phyloP scores from a whole-genome alignment of 1,284 basidiomycete genomes.

The Flammula alnicola region DNA sequence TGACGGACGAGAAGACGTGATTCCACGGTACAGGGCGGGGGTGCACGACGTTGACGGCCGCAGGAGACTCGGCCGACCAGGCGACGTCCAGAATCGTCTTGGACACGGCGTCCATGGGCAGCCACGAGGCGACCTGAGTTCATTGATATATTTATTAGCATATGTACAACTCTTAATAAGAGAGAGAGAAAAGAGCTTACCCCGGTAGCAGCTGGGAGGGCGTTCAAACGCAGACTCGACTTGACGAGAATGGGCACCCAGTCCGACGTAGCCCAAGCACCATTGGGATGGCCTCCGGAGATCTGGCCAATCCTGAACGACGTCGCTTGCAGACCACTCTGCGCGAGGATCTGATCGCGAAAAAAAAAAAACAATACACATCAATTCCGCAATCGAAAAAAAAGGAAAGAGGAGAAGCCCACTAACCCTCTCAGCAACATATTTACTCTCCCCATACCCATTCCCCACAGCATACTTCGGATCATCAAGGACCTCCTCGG shows the following conservation, averaged over 20 bases:
- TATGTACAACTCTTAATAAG: not conserved
- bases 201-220: slow-evolving; percentile 31
- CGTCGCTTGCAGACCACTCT: slow-evolving; percentile 29
- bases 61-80: slow-evolving; percentile 22
- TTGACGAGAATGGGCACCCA: too few species aligned
- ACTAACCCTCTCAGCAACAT: slow-evolving; percentile 26
- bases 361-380: too few species aligned
- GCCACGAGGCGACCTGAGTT: slow-evolving; percentile 20
- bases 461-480: too few species aligned
- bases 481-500: too few species aligned
- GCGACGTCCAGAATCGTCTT: slow-evolving; percentile 22
- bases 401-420: not conserved
- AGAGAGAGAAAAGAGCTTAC: slow-evolving; percentile 20
- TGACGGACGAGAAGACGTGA: slow-evolving; percentile 27
- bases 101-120: slow-evolving; percentile 23
- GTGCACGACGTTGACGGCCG: slow-evolving; percentile 25
- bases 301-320: slow-evolving; percentile 49
- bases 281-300: slow-evolving; percentile 38
- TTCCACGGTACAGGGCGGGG: slow-evolving; percentile 31
- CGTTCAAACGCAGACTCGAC: slow-evolving; percentile 29
- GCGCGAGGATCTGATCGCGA: slow-evolving; percentile 29
- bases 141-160: slow-evolving; percentile 15
- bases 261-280: too few species aligned
- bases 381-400: not conserved
- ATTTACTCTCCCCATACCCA: slow-evolving; percentile 21